Evolutionary conservation across 108 stramenopile genomes (phyloP), one percentile per base, ranked within the genome.

Genomic region (Halocafeteria seosinensis): DNA sequence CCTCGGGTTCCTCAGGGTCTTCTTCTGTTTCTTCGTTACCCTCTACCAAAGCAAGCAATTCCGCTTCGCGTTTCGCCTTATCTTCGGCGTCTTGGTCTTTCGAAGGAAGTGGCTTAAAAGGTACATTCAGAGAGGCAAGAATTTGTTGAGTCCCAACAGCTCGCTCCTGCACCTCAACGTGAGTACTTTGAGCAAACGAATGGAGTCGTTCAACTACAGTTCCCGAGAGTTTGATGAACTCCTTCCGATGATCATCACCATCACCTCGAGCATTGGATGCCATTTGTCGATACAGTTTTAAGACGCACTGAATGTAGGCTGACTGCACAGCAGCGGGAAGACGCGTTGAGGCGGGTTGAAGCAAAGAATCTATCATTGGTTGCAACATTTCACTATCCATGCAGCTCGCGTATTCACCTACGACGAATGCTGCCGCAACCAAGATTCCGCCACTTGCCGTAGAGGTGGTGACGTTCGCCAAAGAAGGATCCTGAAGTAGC

Each of bases 371-470:
- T 23, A 71, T 31, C 21, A 69, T 24, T 0, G 9, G 34, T 21
- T 1, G 33, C 1, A 24, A 32, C n/a, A 25, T 31, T 1, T 62
- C 76, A 35, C 63, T 75, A 51, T 13, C 17, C 27, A 69, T 11
- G 13, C 62, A 28, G 12, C 26, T 9, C 6, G 71, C 71, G 36
- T 73, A 98, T 75, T 95, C 96, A 17, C 93, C 92, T 0, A 87
- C 85, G 73, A 95, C 88, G 88, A 88, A 95, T 33, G 92, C 91
- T 36, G 91, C 82, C 1, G 88, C 88, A 6, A 77, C 79, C n/a
- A 91, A 67, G 31, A 91, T 79, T 70, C 64, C 77, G 66, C 24
- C 62, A 0, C 33, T 30, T 27, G 59, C 32, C 27, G 42, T 30
- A 25, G 35, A 64, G n/a, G 42, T 42, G 36, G 35, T 25, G 25